These are phyloP conservation scores for Phialophora verrucosa DNA, from an alignment of 2,329 filamentous ascomycete species.

Conservation along the genomic window DNA sequence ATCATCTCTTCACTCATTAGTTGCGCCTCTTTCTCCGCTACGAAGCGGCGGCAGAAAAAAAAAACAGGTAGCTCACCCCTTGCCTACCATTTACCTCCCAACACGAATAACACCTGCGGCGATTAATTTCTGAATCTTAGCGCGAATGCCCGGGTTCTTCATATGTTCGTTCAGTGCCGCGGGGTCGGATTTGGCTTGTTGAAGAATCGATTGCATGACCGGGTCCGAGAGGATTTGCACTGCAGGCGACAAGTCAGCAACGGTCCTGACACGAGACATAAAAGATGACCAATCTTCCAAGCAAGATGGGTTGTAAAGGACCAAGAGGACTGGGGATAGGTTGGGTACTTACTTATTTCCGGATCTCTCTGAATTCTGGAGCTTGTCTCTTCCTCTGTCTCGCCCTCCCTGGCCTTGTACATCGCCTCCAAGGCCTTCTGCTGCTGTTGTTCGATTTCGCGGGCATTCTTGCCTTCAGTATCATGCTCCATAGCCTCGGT, in stretches of 20 bases:
- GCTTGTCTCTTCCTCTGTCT: constrained; percentile 94
- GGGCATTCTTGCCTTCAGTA: constrained; percentile 75
- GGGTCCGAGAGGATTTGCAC: constrained; percentile 75
- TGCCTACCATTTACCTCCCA: constrained; percentile 54
- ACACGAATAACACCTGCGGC: constrained; percentile 89
- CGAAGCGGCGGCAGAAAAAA: not conserved
- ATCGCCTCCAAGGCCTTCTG: constrained; percentile 91
- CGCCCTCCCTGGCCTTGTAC: constrained; percentile 87
- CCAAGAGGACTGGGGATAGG: not conserved
- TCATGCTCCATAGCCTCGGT: constrained; percentile 80
- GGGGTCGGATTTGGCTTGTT: constrained; percentile 93
- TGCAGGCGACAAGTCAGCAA: constrained; percentile 17
- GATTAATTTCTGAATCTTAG: constrained; percentile 93
- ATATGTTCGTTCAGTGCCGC: constrained; percentile 95
- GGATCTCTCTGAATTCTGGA: constrained; percentile 89
- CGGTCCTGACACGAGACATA: not conserved
- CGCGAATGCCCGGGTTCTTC: constrained; percentile 82
- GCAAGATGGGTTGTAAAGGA: not conserved
- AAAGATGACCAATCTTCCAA: not conserved
- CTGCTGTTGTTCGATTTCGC: constrained; percentile 92
- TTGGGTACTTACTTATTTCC: constrained; percentile 68
- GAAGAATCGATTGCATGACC: constrained; percentile 95
- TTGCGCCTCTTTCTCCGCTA: not conserved
- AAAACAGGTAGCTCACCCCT: not conserved
- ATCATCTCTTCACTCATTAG: not conserved